These are phyloP conservation scores for Crepidotus variabilis DNA, from an alignment of 768 basidiomycete species.

Conservation along the genomic window DNA sequence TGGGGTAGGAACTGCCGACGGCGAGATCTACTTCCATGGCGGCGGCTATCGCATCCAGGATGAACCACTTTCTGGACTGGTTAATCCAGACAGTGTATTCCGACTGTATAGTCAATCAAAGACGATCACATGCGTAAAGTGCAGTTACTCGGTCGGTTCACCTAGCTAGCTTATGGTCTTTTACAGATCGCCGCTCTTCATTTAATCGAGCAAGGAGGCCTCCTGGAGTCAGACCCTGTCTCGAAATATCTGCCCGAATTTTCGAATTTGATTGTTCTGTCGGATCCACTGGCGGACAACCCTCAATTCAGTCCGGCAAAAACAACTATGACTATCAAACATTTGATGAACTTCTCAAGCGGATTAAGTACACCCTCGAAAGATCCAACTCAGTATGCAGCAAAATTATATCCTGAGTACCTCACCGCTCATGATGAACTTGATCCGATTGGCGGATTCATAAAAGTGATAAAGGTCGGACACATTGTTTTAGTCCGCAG, in stretches of 20 bases:
- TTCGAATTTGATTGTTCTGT: slow-evolving; percentile 20
- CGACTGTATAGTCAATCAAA: slow-evolving; percentile 34
- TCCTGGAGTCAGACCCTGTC: slow-evolving; percentile 26
- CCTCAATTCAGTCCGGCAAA: slow-evolving; percentile 10
- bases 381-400: slow-evolving; percentile 4
- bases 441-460: slow-evolving; percentile 14
- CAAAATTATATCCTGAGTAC: slow-evolving; percentile 7
- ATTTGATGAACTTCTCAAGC: slow-evolving; percentile 17
- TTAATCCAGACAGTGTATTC: slow-evolving; percentile 23
- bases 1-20: slow-evolving; percentile 19
- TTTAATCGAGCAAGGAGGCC: slow-evolving; percentile 28
- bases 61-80: slow-evolving; percentile 20
- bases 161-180: not conserved
- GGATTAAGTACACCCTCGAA: slow-evolving; percentile 12
- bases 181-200: slow-evolving; percentile 28
- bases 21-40: slow-evolving; percentile 19
- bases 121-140: slow-evolving; percentile 21
- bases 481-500: not conserved
- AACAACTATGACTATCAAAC: slow-evolving; percentile 12
- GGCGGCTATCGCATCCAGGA: slow-evolving; percentile 21
- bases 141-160: too few species aligned
- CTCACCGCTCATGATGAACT: slow-evolving; percentile 10
- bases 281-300: slow-evolving; percentile 8
- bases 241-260: slow-evolving; percentile 26
- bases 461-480: slow-evolving; percentile 13